These are phyloP conservation scores for Fraxinus ornus DNA, from an alignment of 305 asterid species.

Conservation along the genomic window DNA sequence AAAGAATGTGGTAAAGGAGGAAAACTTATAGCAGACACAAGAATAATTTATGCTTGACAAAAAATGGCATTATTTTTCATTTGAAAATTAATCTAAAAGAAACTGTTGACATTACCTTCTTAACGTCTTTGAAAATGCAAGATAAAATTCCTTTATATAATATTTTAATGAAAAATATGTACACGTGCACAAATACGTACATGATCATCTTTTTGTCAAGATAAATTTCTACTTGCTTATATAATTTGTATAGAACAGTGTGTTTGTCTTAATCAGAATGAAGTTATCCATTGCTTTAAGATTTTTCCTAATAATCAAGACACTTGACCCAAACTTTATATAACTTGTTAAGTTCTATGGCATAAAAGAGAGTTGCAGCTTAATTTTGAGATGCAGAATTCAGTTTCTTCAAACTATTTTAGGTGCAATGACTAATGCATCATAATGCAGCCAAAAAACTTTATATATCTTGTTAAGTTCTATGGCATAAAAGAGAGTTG, in stretches of 20 bases:
- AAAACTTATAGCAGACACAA: conserved; percentile 15
- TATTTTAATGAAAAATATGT: background rate
- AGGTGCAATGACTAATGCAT: background rate
- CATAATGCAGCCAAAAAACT: background rate
- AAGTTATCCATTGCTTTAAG: background rate
- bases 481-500: background rate
- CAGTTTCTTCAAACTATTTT: background rate
- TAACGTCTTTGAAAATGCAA: conserved; percentile 40
- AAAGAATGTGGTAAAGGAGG: conserved; percentile 22
- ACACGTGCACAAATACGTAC: conserved; percentile 12
- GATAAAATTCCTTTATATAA: conserved; percentile 28
- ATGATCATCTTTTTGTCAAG: background rate
- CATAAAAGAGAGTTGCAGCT: background rate
- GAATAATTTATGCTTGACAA: conserved; percentile 21
- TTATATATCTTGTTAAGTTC: background rate
- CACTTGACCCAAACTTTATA: background rate
- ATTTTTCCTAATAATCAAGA: background rate
- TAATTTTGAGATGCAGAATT: background rate
- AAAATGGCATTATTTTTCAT: conserved; percentile 1
- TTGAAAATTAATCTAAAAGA: conserved; percentile 24
- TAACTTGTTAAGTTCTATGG: background rate
- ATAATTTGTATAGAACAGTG: background rate
- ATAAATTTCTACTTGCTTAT: background rate
- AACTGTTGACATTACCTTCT: conserved; percentile 32
- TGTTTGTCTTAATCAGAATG: background rate